Evolutionary conservation across 495 filamentous ascomycete species (phyloP).

Genomic region (Hypoxylon crocopeplum): DNA sequence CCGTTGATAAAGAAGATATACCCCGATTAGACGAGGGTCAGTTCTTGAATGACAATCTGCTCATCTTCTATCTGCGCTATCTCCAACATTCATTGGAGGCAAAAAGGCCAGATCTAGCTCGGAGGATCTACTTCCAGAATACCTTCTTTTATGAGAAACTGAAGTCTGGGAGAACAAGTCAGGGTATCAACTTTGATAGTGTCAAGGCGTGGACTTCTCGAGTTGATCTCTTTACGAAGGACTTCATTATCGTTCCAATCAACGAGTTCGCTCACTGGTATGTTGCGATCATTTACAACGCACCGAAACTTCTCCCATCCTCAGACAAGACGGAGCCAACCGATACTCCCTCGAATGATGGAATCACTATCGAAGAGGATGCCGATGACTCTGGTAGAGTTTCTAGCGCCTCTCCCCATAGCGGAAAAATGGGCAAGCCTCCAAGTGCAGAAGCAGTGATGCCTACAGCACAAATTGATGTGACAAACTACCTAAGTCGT

Average conservation of each 20-base stretch:
- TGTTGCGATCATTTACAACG: conserved; percentile 93
- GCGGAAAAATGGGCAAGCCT: conserved; percentile 2
- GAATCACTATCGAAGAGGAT: conserved; percentile 22
- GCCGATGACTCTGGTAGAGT: conserved; percentile 5
- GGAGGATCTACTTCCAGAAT: conserved; percentile 84
- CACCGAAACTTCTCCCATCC: conserved; percentile 60
- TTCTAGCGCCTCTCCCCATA: background rate
- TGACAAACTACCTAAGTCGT: conserved; percentile 30
- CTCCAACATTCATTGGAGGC: conserved; percentile 69
- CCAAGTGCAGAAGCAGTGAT: background rate
- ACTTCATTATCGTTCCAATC: conserved; percentile 91
- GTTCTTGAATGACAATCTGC: conserved; percentile 90
- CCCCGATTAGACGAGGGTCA: conserved; percentile 80
- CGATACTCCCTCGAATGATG: conserved; percentile 21
- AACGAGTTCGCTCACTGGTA: conserved; percentile 93
- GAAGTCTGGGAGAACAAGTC: conserved; percentile 56
- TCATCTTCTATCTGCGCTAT: conserved; percentile 83
- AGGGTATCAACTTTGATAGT: conserved; percentile 75
- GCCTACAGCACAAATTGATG: conserved; percentile 11
- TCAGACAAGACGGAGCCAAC: conserved; percentile 33
- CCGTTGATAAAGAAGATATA: conserved; percentile 81
- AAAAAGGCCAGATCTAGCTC: conserved; percentile 61
- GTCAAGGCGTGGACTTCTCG: conserved; percentile 90
- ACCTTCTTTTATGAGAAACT: conserved; percentile 88
- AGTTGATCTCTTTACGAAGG: conserved; percentile 82